Evolutionary conservation across 371 early-diverging fungal genomes (phyloP).

Genomic region (Mucor velutinosus): DNA sequence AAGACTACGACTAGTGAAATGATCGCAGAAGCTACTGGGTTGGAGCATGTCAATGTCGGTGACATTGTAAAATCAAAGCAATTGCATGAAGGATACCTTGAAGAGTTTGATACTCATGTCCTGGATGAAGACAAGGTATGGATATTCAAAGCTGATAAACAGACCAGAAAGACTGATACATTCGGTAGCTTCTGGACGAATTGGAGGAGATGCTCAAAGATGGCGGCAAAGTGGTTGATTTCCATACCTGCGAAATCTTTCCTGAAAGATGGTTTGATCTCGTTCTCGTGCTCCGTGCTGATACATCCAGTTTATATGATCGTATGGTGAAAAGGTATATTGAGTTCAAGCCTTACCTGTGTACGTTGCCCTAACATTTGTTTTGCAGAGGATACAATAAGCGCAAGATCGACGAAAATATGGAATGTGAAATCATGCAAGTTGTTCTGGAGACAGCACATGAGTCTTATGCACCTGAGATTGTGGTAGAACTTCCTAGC

Average conservation of each 20-base stretch:
- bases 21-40: constrained; percentile 70
- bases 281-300: constrained; percentile 88
- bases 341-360: not conserved
- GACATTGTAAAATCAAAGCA: constrained; percentile 84
- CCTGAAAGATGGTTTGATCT: constrained; percentile 98
- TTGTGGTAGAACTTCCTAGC: constrained; percentile 81
- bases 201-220: constrained; percentile 76
- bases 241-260: constrained; percentile 93
- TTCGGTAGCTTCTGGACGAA: constrained; percentile 76
- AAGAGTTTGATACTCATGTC: constrained; percentile 88
- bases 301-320: constrained; percentile 79
- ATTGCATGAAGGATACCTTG: constrained; percentile 87
- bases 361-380: not conserved
- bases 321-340: constrained; percentile 82
- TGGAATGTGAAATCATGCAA: constrained; percentile 98
- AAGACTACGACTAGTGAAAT: constrained; percentile 94
- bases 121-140: constrained; percentile 93
- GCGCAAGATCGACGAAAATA: constrained; percentile 94
- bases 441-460: constrained; percentile 91
- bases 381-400: constrained; percentile 77
- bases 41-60: constrained; percentile 87
- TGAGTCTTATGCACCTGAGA: constrained; percentile 81
- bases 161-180: not conserved
- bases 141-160: not conserved
- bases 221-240: constrained; percentile 92